A percentile compares a stretch with the other conserved stretches of the same genome.
phyloP scores from a whole-genome alignment of 2,329 filamentous ascomycete species.

The Arthrobotrys musiformis region DNA sequence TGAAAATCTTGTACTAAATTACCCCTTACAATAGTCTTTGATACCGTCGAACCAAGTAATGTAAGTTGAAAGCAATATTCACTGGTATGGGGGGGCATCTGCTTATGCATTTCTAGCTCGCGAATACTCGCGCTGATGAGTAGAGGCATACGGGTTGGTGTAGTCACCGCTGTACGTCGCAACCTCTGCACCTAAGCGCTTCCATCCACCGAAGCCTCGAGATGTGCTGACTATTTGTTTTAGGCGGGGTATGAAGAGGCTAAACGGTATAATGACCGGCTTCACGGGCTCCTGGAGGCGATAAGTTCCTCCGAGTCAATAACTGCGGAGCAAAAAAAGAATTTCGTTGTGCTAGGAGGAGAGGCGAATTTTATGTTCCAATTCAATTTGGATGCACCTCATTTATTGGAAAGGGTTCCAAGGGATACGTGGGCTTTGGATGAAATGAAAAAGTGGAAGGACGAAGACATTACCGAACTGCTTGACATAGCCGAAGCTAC shows the following conservation, averaged over 20 bases:
- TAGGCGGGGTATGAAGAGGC: slow-evolving; percentile 88
- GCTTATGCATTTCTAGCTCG: slow-evolving; percentile 16
- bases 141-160: slow-evolving; percentile 84
- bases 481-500: slow-evolving; percentile 89
- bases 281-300: slow-evolving; percentile 86
- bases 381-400: slow-evolving; percentile 73
- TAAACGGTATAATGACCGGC: slow-evolving; percentile 83
- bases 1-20: not conserved
- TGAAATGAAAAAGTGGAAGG: slow-evolving; percentile 80
- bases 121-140: slow-evolving; percentile 76
- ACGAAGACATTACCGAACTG: slow-evolving; percentile 79
- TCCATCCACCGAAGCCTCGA: not conserved
- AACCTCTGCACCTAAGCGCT: not conserved
- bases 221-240: not conserved
- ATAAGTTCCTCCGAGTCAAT: slow-evolving; percentile 72
- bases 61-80: not conserved
- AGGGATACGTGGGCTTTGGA: slow-evolving; percentile 77
- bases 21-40: slow-evolving; percentile 20
- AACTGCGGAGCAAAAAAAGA: slow-evolving; percentile 75
- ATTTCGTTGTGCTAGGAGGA: slow-evolving; percentile 90
- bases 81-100: not conserved
- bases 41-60: slow-evolving; percentile 55
- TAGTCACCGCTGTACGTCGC: slow-evolving; percentile 78
- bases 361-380: slow-evolving; percentile 94
- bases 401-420: slow-evolving; percentile 76